A percentile compares a stretch with the other conserved stretches of the same genome.
These are phyloP conservation scores for Nepenthes alata DNA, from an alignment of 179 eudicot species.

Conservation along the genomic window DNA sequence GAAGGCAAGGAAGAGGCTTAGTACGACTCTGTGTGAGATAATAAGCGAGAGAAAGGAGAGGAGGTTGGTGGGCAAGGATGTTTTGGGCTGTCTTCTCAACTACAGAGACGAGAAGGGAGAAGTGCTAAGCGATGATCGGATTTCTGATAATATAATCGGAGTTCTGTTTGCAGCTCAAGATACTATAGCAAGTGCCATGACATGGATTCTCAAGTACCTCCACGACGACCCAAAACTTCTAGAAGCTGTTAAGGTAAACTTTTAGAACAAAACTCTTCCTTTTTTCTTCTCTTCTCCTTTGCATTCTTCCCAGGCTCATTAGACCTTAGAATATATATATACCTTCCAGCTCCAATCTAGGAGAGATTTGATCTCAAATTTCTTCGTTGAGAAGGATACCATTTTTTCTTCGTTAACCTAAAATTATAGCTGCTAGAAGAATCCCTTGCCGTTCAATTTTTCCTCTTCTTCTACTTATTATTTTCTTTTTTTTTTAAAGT, in stretches of 20 bases:
- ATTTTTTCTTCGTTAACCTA: no score
- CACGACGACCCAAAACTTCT: constrained; percentile 16
- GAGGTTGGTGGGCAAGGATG: constrained; percentile 10
- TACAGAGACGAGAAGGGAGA: constrained; percentile 10
- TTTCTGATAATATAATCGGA: constrained; percentile 20
- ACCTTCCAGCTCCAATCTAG: no score
- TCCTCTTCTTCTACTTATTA: neutral
- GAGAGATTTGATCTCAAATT: no score
- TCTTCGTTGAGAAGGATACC: no score
- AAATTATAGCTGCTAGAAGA: no score
- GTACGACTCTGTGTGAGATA: constrained; percentile 7
- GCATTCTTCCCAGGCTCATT: no score
- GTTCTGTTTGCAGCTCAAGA: constrained; percentile 30
- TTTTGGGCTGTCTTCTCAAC: constrained; percentile 9
- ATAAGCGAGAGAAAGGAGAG: constrained; percentile 13
- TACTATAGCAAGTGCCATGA: constrained; percentile 26
- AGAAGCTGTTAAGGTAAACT: constrained; percentile 15
- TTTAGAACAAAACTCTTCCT: neutral
- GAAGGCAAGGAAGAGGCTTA: constrained; percentile 21
- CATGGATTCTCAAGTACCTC: constrained; percentile 25
- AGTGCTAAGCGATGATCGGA: constrained; percentile 17
- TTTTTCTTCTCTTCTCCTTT: neutral
- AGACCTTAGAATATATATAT: no score
- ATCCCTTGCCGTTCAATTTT: no score
- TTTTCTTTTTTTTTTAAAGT: no score